Conservation (phyloP, 2,329 filamentous ascomycete species). For the Cadophora sp. region DNA sequence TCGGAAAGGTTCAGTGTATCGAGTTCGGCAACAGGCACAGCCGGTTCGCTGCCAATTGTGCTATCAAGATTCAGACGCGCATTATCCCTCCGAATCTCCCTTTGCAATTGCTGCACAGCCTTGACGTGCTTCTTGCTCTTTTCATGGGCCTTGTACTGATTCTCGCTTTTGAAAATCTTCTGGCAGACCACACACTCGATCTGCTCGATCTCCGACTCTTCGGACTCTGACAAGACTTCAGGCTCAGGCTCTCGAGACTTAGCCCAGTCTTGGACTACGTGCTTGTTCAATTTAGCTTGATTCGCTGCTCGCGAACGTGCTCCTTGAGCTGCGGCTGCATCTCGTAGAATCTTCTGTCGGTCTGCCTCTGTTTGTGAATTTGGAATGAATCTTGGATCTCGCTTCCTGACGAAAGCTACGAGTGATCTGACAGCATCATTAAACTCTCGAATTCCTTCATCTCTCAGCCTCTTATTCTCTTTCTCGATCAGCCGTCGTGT, state of each 20-base stretch:
- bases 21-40: slow-evolving; percentile 33
- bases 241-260: slow-evolving; percentile 61
- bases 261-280: slow-evolving; percentile 78
- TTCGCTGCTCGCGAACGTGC: slow-evolving; percentile 83
- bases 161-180: slow-evolving; percentile 87
- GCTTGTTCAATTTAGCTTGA: slow-evolving; percentile 71
- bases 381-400: slow-evolving; percentile 83
- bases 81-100: slow-evolving; percentile 85
- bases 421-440: slow-evolving; percentile 90
- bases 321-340: slow-evolving; percentile 83
- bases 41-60: slow-evolving; percentile 15
- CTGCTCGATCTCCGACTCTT: slow-evolving; percentile 60
- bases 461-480: slow-evolving; percentile 85
- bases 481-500: slow-evolving; percentile 90
- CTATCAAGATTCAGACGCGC: slow-evolving; percentile 60
- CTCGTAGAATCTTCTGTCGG: slow-evolving; percentile 77
- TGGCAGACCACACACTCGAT: slow-evolving; percentile 81
- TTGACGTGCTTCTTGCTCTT: slow-evolving; percentile 97
- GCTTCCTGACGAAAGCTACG: slow-evolving; percentile 86
- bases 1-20: slow-evolving; percentile 33
- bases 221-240: slow-evolving; percentile 58
- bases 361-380: slow-evolving; percentile 82
- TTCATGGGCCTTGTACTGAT: slow-evolving; percentile 90
- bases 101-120: slow-evolving; percentile 78
- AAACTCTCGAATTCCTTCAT: slow-evolving; percentile 85